Conservation (phyloP, 345 rosid genomes). For the Acer yangbiense region DNA sequence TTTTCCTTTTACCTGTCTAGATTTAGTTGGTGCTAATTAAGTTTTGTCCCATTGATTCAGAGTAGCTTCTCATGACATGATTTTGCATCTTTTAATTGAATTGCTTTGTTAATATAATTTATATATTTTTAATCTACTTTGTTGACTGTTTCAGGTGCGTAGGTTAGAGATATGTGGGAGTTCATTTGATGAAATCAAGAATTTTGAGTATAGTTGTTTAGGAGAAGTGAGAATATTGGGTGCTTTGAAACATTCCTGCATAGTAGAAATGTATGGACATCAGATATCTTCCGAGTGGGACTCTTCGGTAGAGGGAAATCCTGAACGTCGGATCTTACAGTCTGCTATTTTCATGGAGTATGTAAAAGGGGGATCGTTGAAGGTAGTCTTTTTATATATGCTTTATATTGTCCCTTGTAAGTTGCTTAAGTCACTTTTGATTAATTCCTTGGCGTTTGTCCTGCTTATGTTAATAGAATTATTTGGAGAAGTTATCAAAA, state of each 20-base stretch:
- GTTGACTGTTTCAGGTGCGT: conserved; percentile 59
- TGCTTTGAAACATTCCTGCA: conserved; percentile 74
- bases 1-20: neutral
- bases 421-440: conserved; percentile 4
- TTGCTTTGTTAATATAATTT: neutral
- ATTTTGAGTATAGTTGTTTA: conserved; percentile 76
- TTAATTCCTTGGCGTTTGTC: neutral
- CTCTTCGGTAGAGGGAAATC: conserved; percentile 55
- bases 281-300: conserved; percentile 77
- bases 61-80: neutral
- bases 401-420: neutral
- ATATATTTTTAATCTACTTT: neutral
- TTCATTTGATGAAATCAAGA: conserved; percentile 60
- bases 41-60: neutral
- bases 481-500: conserved; percentile 64
- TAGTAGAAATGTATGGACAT: conserved; percentile 89
- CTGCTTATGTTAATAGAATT: conserved; percentile 47
- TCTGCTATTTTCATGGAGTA: conserved; percentile 87
- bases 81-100: conserved; percentile 15
- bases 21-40: neutral
- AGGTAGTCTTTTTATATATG: conserved; percentile 41
- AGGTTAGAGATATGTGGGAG: conserved; percentile 56
- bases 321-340: conserved; percentile 51
- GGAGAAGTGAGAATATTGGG: conserved; percentile 92
- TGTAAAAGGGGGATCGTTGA: conserved; percentile 80